phyloP scores from a whole-genome alignment of 257 asterid genomes.

The Leptodermis oblonga region DNA sequence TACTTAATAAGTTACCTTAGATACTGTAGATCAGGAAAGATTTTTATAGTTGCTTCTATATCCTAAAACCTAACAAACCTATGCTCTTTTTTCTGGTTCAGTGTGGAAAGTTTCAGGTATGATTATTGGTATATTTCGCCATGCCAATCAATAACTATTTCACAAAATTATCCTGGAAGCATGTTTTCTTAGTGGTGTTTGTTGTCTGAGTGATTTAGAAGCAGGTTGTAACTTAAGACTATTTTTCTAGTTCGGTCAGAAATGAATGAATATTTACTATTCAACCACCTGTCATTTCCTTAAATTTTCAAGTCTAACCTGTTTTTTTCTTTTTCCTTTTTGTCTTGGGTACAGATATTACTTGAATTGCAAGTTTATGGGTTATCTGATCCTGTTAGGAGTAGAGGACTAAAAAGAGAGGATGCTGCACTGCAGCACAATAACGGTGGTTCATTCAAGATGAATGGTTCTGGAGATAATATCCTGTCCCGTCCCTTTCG shows the following conservation, averaged over 20 bases:
- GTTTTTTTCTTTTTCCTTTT: conserved; percentile 8
- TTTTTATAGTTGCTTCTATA: not conserved
- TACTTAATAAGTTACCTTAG: not conserved
- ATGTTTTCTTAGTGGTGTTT: conserved; percentile 4
- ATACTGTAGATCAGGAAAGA: not conserved
- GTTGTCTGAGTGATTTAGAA: not conserved
- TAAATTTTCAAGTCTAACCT: conserved; percentile 9
- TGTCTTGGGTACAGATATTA: conserved; percentile 44
- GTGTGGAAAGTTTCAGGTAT: not conserved
- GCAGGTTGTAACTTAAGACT: not conserved
- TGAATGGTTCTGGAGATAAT: conserved; percentile 53
- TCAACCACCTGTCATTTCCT: conserved; percentile 19
- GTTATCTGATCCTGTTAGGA: conserved; percentile 68
- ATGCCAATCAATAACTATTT: not conserved
- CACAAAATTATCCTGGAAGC: not conserved
- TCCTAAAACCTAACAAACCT: not conserved
- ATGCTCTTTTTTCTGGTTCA: not conserved
- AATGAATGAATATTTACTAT: not conserved
- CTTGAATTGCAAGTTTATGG: conserved; percentile 98
- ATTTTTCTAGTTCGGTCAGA: not conserved
- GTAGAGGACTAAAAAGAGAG: conserved; percentile 42
- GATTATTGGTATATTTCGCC: not conserved
- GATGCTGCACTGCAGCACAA: conserved; percentile 41
- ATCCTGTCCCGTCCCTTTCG: conserved; percentile 37
- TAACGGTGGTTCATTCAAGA: conserved; percentile 49